Evolutionary conservation across 2,329 filamentous ascomycete species (phyloP), one percentile per base, ranked within the genome.

Genomic region (Falciphora oryzae): DNA sequence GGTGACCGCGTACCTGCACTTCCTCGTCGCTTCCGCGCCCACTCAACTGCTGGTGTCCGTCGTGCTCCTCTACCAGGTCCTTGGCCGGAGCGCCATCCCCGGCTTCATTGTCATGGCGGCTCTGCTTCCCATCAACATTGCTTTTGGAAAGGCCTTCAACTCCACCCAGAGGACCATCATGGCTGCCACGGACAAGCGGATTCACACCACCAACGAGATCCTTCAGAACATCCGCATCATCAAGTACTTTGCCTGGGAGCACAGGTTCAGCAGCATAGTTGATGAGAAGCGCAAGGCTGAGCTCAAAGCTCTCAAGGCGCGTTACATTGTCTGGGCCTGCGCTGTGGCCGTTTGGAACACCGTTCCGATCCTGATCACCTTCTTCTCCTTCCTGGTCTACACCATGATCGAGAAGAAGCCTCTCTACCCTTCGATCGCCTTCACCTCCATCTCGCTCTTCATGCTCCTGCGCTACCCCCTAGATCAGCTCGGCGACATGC

Each of bases 171-270:
- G 96, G 78, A 86, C 87, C 69, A 98, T 99, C 71, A 88, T 98
- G 79, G 86, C 90, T 63, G 93, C 93, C 27, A 99, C 95, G 3
- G 95, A 99, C 77, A 95, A 95, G 73, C 89, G 95, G 63, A 98
- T 99, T 68, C 92, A 97, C 73, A 90, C 93, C 5, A 99, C 95
- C 6, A 99, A 99, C 74, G 95, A 99, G 76, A 91, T 98, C 10
- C 81, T 99, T 32, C 93, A 96, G 73, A 99, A 98, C 71, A 98
- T 99, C 69, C 88, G 95, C 63, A 97, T 99, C 74, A 98, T 99
- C 85, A 99, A 99, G 75, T 99, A 95, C 76, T 99, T 99, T 74
- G 94, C 95, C 0, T 99, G 95, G 95, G 95, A 99, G 75, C 88
- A 93, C 70, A 90, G 94, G 2, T 99, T 97, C 74, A 86, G 91